A percentile compares a stretch with the other conserved stretches of the same genome.
Conservation (phyloP, 352 stramenopile genomes). For the Phytophthora fragariae region DNA sequence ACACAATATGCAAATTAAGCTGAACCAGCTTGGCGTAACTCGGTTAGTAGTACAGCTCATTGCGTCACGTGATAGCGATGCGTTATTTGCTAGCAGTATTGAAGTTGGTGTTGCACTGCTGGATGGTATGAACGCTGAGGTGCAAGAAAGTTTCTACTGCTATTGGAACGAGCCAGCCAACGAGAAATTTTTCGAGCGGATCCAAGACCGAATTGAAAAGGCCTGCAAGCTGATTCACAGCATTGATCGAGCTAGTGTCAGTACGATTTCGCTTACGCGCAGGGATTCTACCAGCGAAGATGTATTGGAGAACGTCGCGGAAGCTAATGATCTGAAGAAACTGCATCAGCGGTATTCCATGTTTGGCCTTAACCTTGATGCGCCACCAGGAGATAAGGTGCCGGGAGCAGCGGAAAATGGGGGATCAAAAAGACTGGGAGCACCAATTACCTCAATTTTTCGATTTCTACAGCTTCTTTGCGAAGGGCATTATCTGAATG, state of each 20-base stretch:
- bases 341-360: conserved; percentile 29
- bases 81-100: conserved; percentile 65
- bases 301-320: conserved; percentile 3
- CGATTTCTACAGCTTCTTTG: conserved; percentile 79
- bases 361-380: conserved; percentile 24
- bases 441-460: conserved; percentile 59
- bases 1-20: conserved; percentile 72
- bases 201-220: conserved; percentile 61
- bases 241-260: conserved; percentile 36
- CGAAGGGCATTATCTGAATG: conserved; percentile 76
- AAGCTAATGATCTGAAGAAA: conserved; percentile 18
- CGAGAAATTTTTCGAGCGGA: conserved; percentile 57
- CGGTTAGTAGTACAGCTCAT: conserved; percentile 75
- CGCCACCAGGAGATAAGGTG: conserved; percentile 1
- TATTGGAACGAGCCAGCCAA: conserved; percentile 51
- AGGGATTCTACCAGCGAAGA: neutral
- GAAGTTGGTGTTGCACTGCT: conserved; percentile 71
- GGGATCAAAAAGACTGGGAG: conserved; percentile 28
- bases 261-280: neutral
- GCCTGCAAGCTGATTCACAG: conserved; percentile 51
- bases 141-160: conserved; percentile 72
- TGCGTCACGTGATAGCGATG: conserved; percentile 56
- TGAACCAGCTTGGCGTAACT: conserved; percentile 70
- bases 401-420: conserved; percentile 11
- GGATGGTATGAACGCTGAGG: conserved; percentile 80